Percentiles rank a stretch among this genome's conserved stretches.
phyloP scores from a whole-genome alignment of 495 filamentous ascomycete species.

The Penicillium manginii region DNA sequence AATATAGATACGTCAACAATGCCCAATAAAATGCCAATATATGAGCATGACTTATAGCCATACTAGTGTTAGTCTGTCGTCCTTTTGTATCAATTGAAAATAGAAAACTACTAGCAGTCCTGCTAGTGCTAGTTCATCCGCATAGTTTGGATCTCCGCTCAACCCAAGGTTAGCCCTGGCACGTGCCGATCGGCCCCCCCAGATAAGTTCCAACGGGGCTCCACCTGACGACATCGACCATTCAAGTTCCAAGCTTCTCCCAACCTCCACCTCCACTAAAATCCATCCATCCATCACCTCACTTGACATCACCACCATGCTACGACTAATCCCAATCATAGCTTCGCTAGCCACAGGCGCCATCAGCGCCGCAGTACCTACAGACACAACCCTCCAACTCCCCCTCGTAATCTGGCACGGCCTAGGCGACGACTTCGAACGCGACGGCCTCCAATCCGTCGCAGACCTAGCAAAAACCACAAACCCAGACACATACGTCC shows the following conservation, averaged over 20 bases:
- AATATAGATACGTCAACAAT: too few species aligned
- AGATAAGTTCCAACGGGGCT: not conserved
- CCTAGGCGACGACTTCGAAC: constrained; percentile 69
- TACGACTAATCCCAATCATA: constrained; percentile 20
- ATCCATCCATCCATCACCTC: constrained; percentile 4
- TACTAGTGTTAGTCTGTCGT: too few species aligned
- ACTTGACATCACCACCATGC: constrained; percentile 10
- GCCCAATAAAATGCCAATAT: too few species aligned
- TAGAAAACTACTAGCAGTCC: not conserved
- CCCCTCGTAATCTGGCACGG: constrained; percentile 96
- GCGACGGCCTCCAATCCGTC: constrained; percentile 70
- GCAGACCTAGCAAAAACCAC: constrained; percentile 67
- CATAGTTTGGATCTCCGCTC: not conserved
- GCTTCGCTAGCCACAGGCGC: constrained; percentile 19
- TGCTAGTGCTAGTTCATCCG: not conserved
- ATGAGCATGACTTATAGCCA: too few species aligned
- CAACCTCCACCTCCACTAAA: not conserved
- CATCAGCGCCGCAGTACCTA: constrained; percentile 21
- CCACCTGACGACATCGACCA: not conserved
- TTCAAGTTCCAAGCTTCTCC: not conserved
- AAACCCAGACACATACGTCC: constrained; percentile 83
- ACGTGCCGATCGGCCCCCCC: constrained; percentile 23
- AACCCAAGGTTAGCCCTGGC: constrained; percentile 5
- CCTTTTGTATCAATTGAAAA: too few species aligned
- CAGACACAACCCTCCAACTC: constrained; percentile 51